phyloP scores from a whole-genome alignment of 768 basidiomycete species.

The Leccinum arenicola region DNA sequence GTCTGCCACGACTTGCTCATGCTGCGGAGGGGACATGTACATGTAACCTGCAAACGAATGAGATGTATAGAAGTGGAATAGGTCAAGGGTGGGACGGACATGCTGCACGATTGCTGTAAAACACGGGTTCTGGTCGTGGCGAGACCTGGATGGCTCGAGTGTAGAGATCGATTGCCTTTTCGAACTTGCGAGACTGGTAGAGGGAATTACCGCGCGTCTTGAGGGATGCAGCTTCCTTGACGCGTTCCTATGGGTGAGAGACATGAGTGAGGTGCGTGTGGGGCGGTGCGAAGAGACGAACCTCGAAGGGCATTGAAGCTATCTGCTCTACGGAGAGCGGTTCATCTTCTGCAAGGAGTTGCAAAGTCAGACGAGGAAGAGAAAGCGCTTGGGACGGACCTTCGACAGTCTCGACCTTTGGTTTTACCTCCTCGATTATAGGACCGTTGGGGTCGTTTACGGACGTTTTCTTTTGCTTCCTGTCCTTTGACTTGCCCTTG shows the following conservation, averaged over 20 bases:
- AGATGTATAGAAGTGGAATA: neutral
- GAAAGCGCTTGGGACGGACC: constrained; percentile 21
- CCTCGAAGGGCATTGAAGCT: constrained; percentile 57
- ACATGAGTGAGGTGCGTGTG: constrained; percentile 11
- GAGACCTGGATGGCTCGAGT: constrained; percentile 73
- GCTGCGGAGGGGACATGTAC: constrained; percentile 83
- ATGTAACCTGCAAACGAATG: constrained; percentile 66
- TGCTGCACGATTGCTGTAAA: constrained; percentile 95
- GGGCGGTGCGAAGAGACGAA: constrained; percentile 22
- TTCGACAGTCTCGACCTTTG: constrained; percentile 36
- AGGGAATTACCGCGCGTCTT: constrained; percentile 72
- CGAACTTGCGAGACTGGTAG: constrained; percentile 62
- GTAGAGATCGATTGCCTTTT: constrained; percentile 60
- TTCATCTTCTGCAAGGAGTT: constrained; percentile 34
- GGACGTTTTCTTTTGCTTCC: constrained; percentile 49
- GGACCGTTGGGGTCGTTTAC: constrained; percentile 65
- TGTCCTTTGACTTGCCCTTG: constrained; percentile 48
- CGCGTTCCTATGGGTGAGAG: constrained; percentile 52
- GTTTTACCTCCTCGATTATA: constrained; percentile 71
- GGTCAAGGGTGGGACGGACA: constrained; percentile 48
- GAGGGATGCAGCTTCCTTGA: constrained; percentile 56
- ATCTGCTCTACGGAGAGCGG: constrained; percentile 55
- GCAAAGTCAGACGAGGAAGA: constrained; percentile 1
- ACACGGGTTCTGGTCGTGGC: constrained; percentile 85
- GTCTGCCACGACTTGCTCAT: constrained; percentile 80